Evolutionary conservation across 2,329 filamentous ascomycete genomes (phyloP), one percentile per base, ranked within the genome.

Genomic region (Alternaria arborescens): DNA sequence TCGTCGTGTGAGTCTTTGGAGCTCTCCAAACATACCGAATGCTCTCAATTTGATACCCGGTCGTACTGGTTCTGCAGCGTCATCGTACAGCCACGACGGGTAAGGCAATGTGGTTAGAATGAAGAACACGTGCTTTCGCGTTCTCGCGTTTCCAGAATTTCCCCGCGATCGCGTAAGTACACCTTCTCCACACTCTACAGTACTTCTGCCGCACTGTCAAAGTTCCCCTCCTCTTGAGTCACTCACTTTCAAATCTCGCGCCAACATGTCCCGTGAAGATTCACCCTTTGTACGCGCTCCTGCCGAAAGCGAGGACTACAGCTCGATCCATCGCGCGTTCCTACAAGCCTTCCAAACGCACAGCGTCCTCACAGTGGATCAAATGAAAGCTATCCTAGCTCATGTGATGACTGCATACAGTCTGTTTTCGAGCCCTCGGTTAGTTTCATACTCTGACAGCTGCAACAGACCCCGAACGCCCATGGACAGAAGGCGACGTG

Each of bases 341-440:
- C 84, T 98, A 0, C 95, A 99, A 79, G 91, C 92, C 50, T 89
- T 99, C 68, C 85, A 97, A 78, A 88, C 91, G 3, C 88, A 89
- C 51, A 91, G 91, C 22, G 88, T 88, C 44, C 84, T 98, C 77
- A 96, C 92, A 0, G 87, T 91, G 64, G 83, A 88, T 54, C 88
- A 96, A 71, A 89, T 89, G 12, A 88, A 88, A 71, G 86, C 88
- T 1, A 82, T 97, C 24, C 83, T 98, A 14, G 92, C 94, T 12
- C 48, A 85, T 32, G 94, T 98, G 55, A 83, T 90, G 68, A 89
- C 87, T 8, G 87, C 86, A 11, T 81, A 86, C 52, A 80, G 84
- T 85, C 75, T 28, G 66, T 42, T n/a, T 42, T 4, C 26, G 22
- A 14, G 10, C 26, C 8, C 6, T 11, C 12, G n/a, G 34, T 44